Evolutionary conservation across 768 basidiomycete genomes (phyloP).

Genomic region (Ramaria sp.): DNA sequence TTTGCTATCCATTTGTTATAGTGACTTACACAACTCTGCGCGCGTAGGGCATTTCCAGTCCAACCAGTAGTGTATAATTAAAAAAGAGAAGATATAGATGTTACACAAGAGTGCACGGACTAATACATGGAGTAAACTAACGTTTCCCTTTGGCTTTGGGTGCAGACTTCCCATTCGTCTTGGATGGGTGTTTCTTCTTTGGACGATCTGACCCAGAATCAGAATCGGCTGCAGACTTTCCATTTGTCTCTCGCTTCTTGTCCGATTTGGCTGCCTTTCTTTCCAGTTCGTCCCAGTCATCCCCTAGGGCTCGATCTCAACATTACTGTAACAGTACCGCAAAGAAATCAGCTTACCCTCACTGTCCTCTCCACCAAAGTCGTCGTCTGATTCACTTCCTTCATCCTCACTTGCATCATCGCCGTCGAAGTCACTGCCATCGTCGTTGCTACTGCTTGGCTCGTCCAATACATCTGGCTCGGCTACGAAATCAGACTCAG

Average conservation of each 20-base stretch:
- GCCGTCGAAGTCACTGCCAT: constrained; percentile 44
- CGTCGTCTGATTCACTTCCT: constrained; percentile 45
- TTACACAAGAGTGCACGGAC: not conserved
- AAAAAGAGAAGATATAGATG: not conserved
- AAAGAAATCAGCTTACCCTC: constrained; percentile 32
- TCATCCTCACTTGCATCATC: constrained; percentile 45
- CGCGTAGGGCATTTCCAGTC: too few relatives aligned
- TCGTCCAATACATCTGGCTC: constrained; percentile 32
- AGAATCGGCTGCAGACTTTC: constrained; percentile 23
- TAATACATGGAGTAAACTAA: not conserved
- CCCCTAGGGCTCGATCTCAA: constrained; percentile 35
- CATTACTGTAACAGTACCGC: not conserved
- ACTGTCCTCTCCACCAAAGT: constrained; percentile 49
- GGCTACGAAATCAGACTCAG: constrained; percentile 59
- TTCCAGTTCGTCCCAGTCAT: constrained; percentile 96
- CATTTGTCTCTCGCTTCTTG: constrained; percentile 30
- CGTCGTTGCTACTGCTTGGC: constrained; percentile 32
- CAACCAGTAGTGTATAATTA: too few relatives aligned
- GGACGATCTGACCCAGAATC: constrained; percentile 29
- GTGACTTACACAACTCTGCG: too few relatives aligned
- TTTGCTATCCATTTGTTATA: too few relatives aligned
- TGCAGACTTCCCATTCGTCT: constrained; percentile 15
- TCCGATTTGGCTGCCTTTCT: constrained; percentile 78
- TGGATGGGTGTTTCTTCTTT: constrained; percentile 27
- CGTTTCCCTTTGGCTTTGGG: constrained; percentile 6